These are phyloP conservation scores for Leccinum griseonigrum DNA, from an alignment of 1,284 basidiomycete species.

Conservation along the genomic window DNA sequence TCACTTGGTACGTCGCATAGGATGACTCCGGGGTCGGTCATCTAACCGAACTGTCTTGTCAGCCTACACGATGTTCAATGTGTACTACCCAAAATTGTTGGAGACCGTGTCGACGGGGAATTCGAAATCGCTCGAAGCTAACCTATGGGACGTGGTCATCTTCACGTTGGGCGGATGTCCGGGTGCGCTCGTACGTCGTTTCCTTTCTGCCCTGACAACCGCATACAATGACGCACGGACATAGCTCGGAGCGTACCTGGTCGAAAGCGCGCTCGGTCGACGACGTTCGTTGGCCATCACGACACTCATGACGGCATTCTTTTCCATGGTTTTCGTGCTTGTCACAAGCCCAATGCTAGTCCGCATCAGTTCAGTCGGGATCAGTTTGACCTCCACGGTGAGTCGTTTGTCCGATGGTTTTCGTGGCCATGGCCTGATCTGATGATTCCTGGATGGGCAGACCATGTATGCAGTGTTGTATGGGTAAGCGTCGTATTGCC, in stretches of 20 bases:
- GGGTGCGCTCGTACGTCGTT: slow-evolving; percentile 69
- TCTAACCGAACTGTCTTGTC: not conserved
- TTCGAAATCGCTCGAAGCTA: slow-evolving; percentile 57
- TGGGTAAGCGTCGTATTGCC: slow-evolving; percentile 42
- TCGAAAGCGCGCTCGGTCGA: slow-evolving; percentile 78
- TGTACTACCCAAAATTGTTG: slow-evolving; percentile 89
- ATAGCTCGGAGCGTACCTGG: slow-evolving; percentile 87
- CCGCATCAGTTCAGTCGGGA: slow-evolving; percentile 75
- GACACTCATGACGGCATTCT: slow-evolving; percentile 79
- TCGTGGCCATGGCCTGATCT: not conserved
- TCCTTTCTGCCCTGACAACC: slow-evolving; percentile 3
- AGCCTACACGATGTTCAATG: slow-evolving; percentile 97
- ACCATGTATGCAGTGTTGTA: slow-evolving; percentile 92
- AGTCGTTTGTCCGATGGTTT: slow-evolving; percentile 22
- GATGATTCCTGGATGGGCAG: slow-evolving; percentile 33
- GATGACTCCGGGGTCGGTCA: slow-evolving; percentile 6
- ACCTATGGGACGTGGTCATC: slow-evolving; percentile 80
- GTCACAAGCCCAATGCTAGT: slow-evolving; percentile 64
- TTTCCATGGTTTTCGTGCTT: slow-evolving; percentile 72
- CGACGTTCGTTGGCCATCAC: slow-evolving; percentile 77
- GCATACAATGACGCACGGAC: not conserved
- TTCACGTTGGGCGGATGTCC: slow-evolving; percentile 86
- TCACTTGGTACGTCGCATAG: slow-evolving; percentile 58
- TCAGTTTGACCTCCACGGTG: slow-evolving; percentile 80
- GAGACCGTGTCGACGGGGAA: slow-evolving; percentile 49